Evolutionary conservation across 768 basidiomycete genomes (phyloP).

Genomic region (Suillus plorans): DNA sequence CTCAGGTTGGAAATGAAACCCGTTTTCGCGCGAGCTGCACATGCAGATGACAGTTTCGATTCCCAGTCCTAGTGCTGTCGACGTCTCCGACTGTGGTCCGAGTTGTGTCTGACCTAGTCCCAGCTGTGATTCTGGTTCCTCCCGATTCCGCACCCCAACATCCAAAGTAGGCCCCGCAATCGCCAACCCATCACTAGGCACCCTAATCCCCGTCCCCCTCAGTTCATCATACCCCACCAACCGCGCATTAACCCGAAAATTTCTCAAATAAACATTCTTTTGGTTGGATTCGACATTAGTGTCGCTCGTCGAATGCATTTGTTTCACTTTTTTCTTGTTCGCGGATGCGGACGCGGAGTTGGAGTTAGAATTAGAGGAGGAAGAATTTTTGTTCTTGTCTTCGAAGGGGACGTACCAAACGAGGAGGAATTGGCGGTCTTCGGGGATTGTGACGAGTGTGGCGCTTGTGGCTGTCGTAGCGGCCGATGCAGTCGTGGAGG

Average conservation of each 20-base stretch:
- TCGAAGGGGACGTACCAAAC: constrained; percentile 75
- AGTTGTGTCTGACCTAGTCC: too few relatives aligned
- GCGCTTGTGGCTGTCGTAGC: constrained; percentile 20
- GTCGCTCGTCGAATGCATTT: constrained; percentile 27
- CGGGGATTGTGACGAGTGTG: constrained; percentile 41
- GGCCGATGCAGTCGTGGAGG: neutral
- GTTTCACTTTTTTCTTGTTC: constrained; percentile 29
- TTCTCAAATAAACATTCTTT: constrained; percentile 51
- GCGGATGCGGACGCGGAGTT: neutral
- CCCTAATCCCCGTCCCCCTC: constrained; percentile 67
- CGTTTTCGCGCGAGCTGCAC: constrained; percentile 60
- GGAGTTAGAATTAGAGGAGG: neutral
- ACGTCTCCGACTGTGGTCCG: neutral
- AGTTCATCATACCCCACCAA: constrained; percentile 73
- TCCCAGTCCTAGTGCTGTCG: neutral
- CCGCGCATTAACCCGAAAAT: constrained; percentile 75
- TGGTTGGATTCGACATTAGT: constrained; percentile 32
- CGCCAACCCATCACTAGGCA: constrained; percentile 69
- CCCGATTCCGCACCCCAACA: constrained; percentile 14
- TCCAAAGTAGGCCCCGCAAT: constrained; percentile 62
- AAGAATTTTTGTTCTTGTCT: constrained; percentile 18
- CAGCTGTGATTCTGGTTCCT: neutral
- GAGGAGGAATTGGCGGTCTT: constrained; percentile 68
- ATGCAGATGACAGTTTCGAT: constrained; percentile 51
- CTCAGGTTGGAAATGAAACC: constrained; percentile 79